These are phyloP conservation scores for Batkoa obscura DNA, from an alignment of 371 early-diverging fungal genomes.

Conservation along the genomic window DNA sequence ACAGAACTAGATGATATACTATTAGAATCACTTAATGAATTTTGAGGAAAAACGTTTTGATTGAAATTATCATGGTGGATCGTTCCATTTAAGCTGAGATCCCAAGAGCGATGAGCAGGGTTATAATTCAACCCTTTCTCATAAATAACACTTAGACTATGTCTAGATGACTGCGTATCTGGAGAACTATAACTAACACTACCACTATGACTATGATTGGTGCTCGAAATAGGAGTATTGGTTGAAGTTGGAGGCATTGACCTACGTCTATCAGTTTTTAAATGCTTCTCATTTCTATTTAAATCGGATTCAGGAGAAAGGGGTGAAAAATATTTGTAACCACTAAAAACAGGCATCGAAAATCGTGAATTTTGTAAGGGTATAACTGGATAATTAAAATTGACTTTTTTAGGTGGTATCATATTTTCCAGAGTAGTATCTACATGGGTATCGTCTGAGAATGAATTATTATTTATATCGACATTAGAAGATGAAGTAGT, in stretches of 20 bases:
- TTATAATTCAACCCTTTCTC: background rate
- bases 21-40: background rate
- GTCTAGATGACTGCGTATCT: background rate
- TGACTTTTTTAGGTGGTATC: no score
- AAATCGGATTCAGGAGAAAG: no score
- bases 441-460: no score
- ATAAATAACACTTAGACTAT: background rate
- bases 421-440: no score
- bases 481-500: no score
- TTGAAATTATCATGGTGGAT: background rate
- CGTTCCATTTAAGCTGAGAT: background rate
- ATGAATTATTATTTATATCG: no score
- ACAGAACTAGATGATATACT: background rate
- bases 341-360: no score
- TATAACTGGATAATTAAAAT: no score
- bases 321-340: no score
- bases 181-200: no score
- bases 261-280: background rate
- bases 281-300: background rate
- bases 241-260: background rate
- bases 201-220: background rate
- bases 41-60: no score
- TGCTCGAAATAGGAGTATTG: background rate
- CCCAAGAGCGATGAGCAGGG: background rate
- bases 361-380: no score